Base-by-base conservation (phyloP, 2,329 filamentous ascomycete species). In the Diaporthe humulicola region DNA sequence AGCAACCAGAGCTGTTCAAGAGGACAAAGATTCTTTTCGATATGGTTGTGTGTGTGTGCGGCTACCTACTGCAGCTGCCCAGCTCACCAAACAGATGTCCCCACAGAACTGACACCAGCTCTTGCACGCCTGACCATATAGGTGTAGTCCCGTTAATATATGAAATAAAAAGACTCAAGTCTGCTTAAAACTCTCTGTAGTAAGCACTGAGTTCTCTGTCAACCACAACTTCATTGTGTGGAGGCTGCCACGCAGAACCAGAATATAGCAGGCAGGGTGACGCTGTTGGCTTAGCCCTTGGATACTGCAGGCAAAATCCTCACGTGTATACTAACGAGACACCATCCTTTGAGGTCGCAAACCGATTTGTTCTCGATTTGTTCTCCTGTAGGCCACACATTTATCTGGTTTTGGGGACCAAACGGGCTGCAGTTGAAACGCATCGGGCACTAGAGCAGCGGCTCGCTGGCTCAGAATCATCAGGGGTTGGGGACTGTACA, bases 1-100 rank as follows among this genome's bases (percentile, higher is more conserved):
- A 48, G 45, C 48, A n/a, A 8, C 64, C 22, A 25, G 38, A 33
- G 22, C 22, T 19, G 15, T 19, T 28, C 12, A 17, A 25, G 15
- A 9, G 15, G 45, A 67, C 64, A 67, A 67, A 67, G 64, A 28
- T n/a, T 50, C 33, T 6, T 8, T 8, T 52, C 33, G 15, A 3
- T 38, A 15, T 12, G 12, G 30, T 38, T 7, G 10, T n/a, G 22
- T 22, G 30, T 38, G 17, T 25, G 4, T 67, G 45, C 22, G n/a
- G 45, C 36, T 61, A 19, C 60, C 36, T 61, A 19, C 60, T 64
- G 60, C 60, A 64, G 40, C n/a, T 67, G 36, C 17, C 64, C 45
- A 52, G 30, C 30, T 36, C 19, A 38, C 45, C 30, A 67, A 50
- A 52, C 30, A 28, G 45, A 12, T 15, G 17, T 52, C 30, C 52